Evolutionary conservation across 805 yeast species (phyloP).

Genomic region (Metschnikowia arizonensis): DNA sequence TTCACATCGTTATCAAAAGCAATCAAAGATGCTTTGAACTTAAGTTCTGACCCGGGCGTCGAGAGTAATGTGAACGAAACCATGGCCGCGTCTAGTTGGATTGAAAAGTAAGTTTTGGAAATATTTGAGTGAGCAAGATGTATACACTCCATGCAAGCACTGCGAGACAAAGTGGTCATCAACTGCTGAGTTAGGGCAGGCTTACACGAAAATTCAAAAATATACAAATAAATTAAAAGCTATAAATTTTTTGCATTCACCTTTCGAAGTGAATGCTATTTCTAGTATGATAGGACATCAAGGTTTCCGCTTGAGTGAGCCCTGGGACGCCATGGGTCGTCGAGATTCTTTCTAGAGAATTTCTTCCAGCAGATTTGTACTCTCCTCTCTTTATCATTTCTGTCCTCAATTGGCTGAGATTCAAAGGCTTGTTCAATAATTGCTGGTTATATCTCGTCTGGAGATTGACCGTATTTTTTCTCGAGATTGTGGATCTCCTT

Average conservation of each 20-base stretch:
- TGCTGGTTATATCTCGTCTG: conserved; percentile 18
- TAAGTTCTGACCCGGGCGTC: conserved; percentile 20
- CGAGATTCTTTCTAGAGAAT: conserved; percentile 37
- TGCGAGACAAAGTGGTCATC: background rate
- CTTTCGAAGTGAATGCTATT: conserved; percentile 33
- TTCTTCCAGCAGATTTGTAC: conserved; percentile 27
- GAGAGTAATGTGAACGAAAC: conserved; percentile 35
- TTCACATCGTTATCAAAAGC: conserved; percentile 53
- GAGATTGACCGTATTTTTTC: conserved; percentile 22
- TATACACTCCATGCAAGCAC: background rate
- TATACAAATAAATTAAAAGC: background rate
- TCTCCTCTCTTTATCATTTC: conserved; percentile 40
- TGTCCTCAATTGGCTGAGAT: conserved; percentile 31
- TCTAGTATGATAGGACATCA: conserved; percentile 41
- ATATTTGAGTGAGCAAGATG: background rate
- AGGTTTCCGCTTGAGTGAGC: conserved; percentile 46
- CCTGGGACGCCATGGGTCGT: conserved; percentile 49
- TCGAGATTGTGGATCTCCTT: conserved; percentile 27
- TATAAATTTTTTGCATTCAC: background rate
- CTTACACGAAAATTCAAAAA: background rate
- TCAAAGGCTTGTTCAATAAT: conserved; percentile 31
- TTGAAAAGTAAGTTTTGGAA: background rate
- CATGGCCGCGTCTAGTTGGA: conserved; percentile 21
- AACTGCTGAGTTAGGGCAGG: background rate
- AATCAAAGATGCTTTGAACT: conserved; percentile 47